Conservation (phyloP, 805 yeast species). For the Kregervanrija delftensis region DNA sequence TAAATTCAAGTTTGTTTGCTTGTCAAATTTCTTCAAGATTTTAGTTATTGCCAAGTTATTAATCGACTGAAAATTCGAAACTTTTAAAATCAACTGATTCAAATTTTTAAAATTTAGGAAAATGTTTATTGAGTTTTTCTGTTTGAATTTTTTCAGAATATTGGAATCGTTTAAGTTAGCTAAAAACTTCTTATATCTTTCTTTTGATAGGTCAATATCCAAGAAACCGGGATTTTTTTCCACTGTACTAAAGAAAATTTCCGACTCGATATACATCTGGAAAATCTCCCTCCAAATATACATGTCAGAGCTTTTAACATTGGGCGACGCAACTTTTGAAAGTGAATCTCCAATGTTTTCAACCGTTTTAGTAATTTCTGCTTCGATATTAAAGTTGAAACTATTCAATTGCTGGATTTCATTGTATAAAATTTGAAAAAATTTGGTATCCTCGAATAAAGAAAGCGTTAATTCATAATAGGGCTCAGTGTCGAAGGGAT, state of each 20-base stretch:
- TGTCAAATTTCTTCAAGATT: constrained; percentile 70
- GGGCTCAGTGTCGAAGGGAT: constrained; percentile 18
- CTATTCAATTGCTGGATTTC: constrained; percentile 45
- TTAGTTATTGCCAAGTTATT: constrained; percentile 60
- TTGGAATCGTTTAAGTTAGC: constrained; percentile 32
- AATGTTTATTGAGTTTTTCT: constrained; percentile 36
- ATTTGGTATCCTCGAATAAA: constrained; percentile 49
- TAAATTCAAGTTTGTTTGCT: constrained; percentile 53
- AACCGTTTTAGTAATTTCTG: constrained; percentile 35
- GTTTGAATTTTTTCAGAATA: constrained; percentile 36
- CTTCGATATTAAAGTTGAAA: constrained; percentile 37
- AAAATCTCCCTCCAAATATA: constrained; percentile 68
- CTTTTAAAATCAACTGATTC: constrained; percentile 49
- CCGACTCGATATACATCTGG: constrained; percentile 56
- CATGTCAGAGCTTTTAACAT: constrained; percentile 43
- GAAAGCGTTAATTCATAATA: constrained; percentile 27
- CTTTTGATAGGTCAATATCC: constrained; percentile 38
- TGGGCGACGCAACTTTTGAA: constrained; percentile 34
- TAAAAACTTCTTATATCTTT: constrained; percentile 36
- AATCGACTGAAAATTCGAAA: constrained; percentile 52
- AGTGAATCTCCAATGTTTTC: constrained; percentile 34
- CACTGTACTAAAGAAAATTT: constrained; percentile 44
- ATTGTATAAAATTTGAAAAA: constrained; percentile 49
- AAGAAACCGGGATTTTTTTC: constrained; percentile 39
- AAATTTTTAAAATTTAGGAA: constrained; percentile 45